Conservation (phyloP, 1,284 basidiomycete genomes). For the Cronartium quercuum region DNA sequence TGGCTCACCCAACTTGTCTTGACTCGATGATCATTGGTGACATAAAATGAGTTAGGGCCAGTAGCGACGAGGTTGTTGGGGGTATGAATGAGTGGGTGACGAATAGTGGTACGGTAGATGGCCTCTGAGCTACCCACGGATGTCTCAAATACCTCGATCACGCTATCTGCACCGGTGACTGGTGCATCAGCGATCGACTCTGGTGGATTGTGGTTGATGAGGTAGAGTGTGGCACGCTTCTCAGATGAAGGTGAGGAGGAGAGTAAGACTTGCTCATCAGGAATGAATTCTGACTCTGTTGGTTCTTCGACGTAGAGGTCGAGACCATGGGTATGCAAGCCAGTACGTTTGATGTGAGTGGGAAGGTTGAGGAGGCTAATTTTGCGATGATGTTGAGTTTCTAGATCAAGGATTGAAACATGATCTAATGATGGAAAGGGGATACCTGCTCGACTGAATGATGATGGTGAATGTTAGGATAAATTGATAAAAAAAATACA, state of each 20-base stretch:
- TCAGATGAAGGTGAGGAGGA: background rate
- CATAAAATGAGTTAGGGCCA: conserved; percentile 11
- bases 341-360: conserved; percentile 1
- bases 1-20: conserved; percentile 18
- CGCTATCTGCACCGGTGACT: conserved; percentile 16
- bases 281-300: background rate
- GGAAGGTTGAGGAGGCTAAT: conserved; percentile 26
- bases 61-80: conserved; percentile 32
- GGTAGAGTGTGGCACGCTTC: conserved; percentile 7
- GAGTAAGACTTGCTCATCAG: too few relatives aligned
- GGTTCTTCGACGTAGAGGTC: conserved; percentile 21
- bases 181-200: background rate
- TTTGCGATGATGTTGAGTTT: conserved; percentile 14
- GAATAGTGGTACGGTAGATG: conserved; percentile 8
- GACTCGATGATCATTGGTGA: conserved; percentile 22
- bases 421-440: conserved; percentile 11
- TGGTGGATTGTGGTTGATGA: conserved; percentile 30
- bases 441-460: conserved; percentile 6
- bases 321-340: conserved; percentile 23
- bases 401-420: conserved; percentile 21
- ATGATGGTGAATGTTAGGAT: background rate
- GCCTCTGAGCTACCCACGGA: conserved; percentile 13
- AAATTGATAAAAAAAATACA: too few relatives aligned
- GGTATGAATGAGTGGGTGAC: conserved; percentile 12
- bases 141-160: conserved; percentile 33